Conservation (phyloP, 805 yeast genomes). For the Candida mattraensis region DNA sequence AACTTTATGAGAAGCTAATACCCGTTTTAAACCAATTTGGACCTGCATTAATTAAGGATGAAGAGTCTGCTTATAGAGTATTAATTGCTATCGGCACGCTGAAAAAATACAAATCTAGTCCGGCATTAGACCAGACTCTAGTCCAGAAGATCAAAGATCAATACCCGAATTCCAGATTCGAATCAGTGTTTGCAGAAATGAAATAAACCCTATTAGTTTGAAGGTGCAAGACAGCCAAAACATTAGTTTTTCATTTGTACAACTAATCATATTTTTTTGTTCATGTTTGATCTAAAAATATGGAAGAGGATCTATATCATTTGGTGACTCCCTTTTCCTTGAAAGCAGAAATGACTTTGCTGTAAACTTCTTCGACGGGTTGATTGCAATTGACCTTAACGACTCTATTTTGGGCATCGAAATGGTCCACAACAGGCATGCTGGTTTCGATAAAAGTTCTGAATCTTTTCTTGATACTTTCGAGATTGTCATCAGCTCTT, state of each 20-base stretch:
- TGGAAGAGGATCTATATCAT: slow-evolving; percentile 5
- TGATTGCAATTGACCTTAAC: slow-evolving; percentile 77
- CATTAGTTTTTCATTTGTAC: not conserved
- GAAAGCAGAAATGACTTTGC: slow-evolving; percentile 65
- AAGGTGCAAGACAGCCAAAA: too few relatives aligned
- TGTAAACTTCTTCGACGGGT: slow-evolving; percentile 76
- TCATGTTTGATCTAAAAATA: not conserved
- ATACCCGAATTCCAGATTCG: slow-evolving; percentile 21
- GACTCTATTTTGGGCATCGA: slow-evolving; percentile 69
- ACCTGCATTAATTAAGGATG: slow-evolving; percentile 32
- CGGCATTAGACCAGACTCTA: slow-evolving; percentile 11
- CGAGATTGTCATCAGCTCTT: slow-evolving; percentile 88
- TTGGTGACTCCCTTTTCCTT: slow-evolving; percentile 39
- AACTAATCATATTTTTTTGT: too few relatives aligned
- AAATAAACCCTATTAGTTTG: slow-evolving; percentile 6
- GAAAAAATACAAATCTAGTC: slow-evolving; percentile 23
- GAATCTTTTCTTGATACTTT: slow-evolving; percentile 87
- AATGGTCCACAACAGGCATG: slow-evolving; percentile 91
- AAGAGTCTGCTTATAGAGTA: slow-evolving; percentile 70
- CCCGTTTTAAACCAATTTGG: slow-evolving; percentile 19
- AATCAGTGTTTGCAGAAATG: slow-evolving; percentile 23
- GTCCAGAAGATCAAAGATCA: slow-evolving; percentile 9
- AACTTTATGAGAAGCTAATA: slow-evolving; percentile 30
- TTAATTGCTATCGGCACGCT: slow-evolving; percentile 64
- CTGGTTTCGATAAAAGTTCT: slow-evolving; percentile 82